Evolutionary conservation across 805 yeast genomes (phyloP).

Genomic region (Nakazawaea siamensis): DNA sequence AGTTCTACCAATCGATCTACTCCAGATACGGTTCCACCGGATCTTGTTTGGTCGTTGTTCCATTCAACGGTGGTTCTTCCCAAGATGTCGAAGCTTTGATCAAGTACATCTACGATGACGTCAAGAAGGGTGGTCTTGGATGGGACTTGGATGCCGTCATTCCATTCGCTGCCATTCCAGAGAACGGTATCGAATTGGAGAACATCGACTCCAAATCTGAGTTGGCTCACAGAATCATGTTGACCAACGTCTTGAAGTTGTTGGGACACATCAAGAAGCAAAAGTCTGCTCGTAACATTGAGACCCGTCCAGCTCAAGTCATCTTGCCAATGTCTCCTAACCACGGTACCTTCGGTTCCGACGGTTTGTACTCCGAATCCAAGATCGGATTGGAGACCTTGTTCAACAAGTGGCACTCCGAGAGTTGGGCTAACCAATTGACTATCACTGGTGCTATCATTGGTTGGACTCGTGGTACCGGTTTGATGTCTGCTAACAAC

Average conservation of each 20-base stretch:
- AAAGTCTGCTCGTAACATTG: conserved; percentile 66
- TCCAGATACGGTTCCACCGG: conserved; percentile 91
- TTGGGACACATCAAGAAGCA: conserved; percentile 85
- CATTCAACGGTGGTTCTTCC: conserved; percentile 97
- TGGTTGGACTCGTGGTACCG: conserved; percentile 99
- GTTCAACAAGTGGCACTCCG: conserved; percentile 98
- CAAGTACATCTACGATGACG: conserved; percentile 76
- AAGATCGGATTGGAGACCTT: conserved; percentile 91
- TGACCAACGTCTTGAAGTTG: conserved; percentile 88
- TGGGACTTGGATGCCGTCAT: conserved; percentile 96
- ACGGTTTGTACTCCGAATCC: conserved; percentile 97
- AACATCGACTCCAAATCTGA: conserved; percentile 91
- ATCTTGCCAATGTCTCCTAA: conserved; percentile 95
- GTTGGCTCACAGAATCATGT: conserved; percentile 97
- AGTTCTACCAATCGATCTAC: conserved; percentile 90
- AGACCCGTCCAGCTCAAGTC: conserved; percentile 98
- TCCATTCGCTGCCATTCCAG: conserved; percentile 99
- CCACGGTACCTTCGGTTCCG: conserved; percentile 98
- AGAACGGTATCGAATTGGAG: conserved; percentile 93
- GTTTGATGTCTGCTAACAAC: conserved; percentile 96
- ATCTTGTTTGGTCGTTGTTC: conserved; percentile 89
- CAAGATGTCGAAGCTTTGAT: conserved; percentile 86
- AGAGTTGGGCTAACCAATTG: conserved; percentile 90
- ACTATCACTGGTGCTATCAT: conserved; percentile 97
- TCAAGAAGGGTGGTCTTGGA: conserved; percentile 83